Conservation (phyloP, 176 grass and related monocot species). For the Pontederia crassipes region DNA sequence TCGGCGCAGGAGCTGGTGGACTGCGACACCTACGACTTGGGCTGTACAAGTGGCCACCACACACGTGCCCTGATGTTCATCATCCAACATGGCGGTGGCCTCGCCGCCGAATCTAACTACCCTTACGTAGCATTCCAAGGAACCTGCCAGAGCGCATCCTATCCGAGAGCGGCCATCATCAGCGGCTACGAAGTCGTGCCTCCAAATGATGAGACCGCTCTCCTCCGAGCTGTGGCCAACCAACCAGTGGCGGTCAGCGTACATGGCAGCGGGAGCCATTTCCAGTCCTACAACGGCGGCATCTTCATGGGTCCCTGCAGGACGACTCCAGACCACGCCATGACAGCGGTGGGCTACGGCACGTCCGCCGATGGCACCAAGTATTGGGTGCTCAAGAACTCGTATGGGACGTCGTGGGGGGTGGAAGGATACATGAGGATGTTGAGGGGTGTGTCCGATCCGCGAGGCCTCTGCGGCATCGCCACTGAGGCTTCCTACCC, state of each 20-base stretch:
- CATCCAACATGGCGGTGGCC: too few relatives aligned
- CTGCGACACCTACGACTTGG: too few relatives aligned
- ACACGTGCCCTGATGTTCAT: too few relatives aligned
- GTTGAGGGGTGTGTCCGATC: slow-evolving; percentile 41
- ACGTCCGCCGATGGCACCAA: slow-evolving; percentile 8
- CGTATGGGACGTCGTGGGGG: too few relatives aligned
- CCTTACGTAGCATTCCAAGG: slow-evolving; percentile 5
- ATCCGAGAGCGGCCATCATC: slow-evolving; percentile 18
- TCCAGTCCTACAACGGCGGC: slow-evolving; percentile 39
- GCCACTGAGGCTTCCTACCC: not conserved
- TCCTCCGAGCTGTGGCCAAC: slow-evolving; percentile 24
- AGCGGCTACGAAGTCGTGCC: slow-evolving; percentile 42
- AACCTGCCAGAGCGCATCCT: slow-evolving; percentile 9
- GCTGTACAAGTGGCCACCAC: too few relatives aligned
- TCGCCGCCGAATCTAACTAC: too few relatives aligned
- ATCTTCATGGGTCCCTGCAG: slow-evolving; percentile 41
- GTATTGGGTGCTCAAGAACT: too few relatives aligned
- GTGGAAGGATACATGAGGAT: slow-evolving; percentile 28
- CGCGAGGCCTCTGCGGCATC: slow-evolving; percentile 25
- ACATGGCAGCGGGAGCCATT: slow-evolving; percentile 28
- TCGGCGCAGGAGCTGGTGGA: too few relatives aligned
- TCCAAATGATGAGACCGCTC: slow-evolving; percentile 18
- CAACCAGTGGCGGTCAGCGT: slow-evolving; percentile 35
- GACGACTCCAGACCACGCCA: slow-evolving; percentile 28
- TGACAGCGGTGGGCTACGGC: slow-evolving; percentile 39